Evolutionary conservation across 169 alveolate species (phyloP), one percentile per base, ranked within the genome.

Genomic region (Eimeria praecox): DNA sequence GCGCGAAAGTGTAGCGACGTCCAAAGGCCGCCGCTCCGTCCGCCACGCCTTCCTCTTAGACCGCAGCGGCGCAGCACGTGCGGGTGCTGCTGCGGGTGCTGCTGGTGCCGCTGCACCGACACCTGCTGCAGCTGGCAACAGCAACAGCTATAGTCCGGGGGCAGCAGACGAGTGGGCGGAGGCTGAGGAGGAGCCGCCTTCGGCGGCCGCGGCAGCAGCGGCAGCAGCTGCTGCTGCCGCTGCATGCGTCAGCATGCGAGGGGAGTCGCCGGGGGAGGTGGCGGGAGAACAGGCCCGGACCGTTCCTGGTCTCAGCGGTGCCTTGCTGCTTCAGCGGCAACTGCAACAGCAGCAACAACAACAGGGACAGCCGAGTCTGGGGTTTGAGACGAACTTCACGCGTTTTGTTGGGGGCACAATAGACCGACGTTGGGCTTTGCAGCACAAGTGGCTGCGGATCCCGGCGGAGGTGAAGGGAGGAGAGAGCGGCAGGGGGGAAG

Each of bases 381-480:
- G 96, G 30, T 95, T 86, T 59, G 96, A 95, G 49, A 49, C 64
- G 22, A 35, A 95, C 62, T 95, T 95, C 83, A 87, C 96, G 22
- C 83, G 96, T n/a, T 95, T 95, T 30, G 95, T 95, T 46, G 91
- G 95, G 33, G 96, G 96, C 64, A 77, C 87, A 20, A 87, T 95
- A 18, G 96, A 95, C 75, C 54, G 96, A 22, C 96, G 96, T 52
- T 83, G 92, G 95, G 96, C 96, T 4, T 64, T 95, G 69, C 95
- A 89, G 78, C 95, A 95, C 82, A 27, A 92, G 40, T 54, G 56
- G 27, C 71, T 95, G 54, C 42, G 69, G 59, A 52, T 83, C 12
- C 95, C 94, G 4, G 82, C 20, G 44, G 75, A 71, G 27, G 77
- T 80, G 6, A 24, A 16, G 87, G 54, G 35, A 5, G 62, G 52